phyloP scores from a whole-genome alignment of 345 rosid genomes.

The Eucalyptus pauciflora region DNA sequence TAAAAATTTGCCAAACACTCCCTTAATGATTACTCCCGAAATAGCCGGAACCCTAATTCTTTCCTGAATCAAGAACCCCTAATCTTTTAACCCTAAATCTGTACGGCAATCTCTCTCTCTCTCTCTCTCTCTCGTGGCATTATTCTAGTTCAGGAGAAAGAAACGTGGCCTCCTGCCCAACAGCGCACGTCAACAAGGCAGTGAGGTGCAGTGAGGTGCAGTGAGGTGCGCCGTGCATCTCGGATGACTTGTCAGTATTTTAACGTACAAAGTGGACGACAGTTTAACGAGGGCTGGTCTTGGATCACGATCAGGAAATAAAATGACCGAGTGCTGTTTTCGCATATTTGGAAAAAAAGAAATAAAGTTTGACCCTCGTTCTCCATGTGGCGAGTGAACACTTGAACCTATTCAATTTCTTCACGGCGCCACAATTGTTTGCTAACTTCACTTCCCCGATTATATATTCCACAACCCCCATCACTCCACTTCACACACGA shows the following conservation, averaged over 20 bases:
- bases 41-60: neutral
- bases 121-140: neutral
- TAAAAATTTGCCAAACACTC: too few species aligned
- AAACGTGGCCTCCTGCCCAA: neutral
- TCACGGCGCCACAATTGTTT: constrained; percentile 19
- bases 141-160: neutral
- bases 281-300: neutral
- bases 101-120: neutral
- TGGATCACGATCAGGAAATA: neutral
- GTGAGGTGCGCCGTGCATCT: neutral
- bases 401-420: neutral
- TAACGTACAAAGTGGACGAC: neutral
- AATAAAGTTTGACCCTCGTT: neutral
- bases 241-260: neutral
- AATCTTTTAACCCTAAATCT: neutral
- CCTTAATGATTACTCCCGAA: neutral
- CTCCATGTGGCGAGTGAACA: neutral
- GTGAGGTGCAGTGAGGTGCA: neutral
- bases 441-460: neutral
- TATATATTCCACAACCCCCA: neutral
- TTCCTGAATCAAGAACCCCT: neutral
- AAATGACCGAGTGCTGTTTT: neutral
- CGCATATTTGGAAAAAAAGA: neutral
- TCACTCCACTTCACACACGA: neutral
- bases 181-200: neutral